Conservation (phyloP, 371 early-diverging fungal genomes). For the Mortierella sp. region DNA sequence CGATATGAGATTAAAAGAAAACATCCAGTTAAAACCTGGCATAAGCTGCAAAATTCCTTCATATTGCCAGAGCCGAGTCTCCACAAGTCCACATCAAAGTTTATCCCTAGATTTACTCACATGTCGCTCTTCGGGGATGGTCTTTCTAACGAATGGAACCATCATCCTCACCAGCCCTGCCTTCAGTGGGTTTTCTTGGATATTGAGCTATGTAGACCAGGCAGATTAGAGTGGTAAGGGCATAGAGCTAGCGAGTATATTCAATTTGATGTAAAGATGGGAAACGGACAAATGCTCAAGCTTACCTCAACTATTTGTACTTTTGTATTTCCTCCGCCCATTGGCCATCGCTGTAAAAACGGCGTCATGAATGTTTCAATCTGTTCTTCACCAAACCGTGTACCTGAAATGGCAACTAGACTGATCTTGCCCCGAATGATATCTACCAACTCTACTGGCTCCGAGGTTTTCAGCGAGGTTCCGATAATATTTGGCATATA, state of each 20-base stretch:
- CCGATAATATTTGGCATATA: constrained; percentile 81
- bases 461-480: constrained; percentile 62
- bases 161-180: constrained; percentile 71
- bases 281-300: background rate
- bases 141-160: constrained; percentile 72
- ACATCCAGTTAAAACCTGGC: background rate
- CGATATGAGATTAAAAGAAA: background rate
- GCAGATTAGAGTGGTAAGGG: no score
- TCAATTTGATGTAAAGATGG: background rate
- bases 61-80: no score
- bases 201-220: constrained; percentile 65
- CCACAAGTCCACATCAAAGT: background rate
- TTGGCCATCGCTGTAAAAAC: constrained; percentile 43
- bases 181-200: constrained; percentile 76
- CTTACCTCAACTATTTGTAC: constrained; percentile 39
- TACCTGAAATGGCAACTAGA: constrained; percentile 77
- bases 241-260: no score
- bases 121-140: constrained; percentile 66
- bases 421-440: constrained; percentile 66
- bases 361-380: constrained; percentile 47
- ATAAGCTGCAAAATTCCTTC: background rate
- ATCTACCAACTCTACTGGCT: constrained; percentile 69
- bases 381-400: constrained; percentile 78
- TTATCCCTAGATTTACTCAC: constrained; percentile 48
- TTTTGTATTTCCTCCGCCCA: constrained; percentile 7